Evolutionary conservation across 2,329 filamentous ascomycete species (phyloP).

Genomic region (Plenodomus lindquistii): DNA sequence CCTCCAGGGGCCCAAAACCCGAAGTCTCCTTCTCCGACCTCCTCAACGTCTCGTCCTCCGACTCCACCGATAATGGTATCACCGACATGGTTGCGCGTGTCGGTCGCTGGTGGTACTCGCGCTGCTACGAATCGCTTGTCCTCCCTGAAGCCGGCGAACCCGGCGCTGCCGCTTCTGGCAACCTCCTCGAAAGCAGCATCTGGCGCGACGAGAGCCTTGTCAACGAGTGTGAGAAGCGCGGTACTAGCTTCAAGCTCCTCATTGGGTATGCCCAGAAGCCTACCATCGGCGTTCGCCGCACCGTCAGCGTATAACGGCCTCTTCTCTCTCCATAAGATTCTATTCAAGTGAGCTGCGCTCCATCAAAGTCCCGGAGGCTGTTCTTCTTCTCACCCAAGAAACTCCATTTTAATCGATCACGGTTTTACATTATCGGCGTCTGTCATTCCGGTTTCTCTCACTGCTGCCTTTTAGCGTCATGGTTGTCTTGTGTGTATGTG

Average conservation of each 20-base stretch:
- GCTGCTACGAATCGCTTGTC: constrained; percentile 80
- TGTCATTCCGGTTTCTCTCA: constrained; percentile 4
- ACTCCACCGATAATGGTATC: constrained; percentile 75
- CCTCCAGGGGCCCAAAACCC: constrained; percentile 28
- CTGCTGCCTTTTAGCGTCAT: constrained; percentile 42
- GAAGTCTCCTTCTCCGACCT: constrained; percentile 45
- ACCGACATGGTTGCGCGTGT: constrained; percentile 91
- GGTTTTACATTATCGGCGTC: constrained; percentile 6
- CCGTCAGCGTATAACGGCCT: constrained; percentile 51
- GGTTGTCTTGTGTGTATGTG: constrained; percentile 12
- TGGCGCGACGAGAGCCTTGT: constrained; percentile 78
- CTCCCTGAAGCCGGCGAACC: constrained; percentile 42
- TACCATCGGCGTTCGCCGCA: constrained; percentile 49
- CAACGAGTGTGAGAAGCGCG: constrained; percentile 81
- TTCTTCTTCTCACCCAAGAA: constrained; percentile 9
- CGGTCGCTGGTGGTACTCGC: constrained; percentile 93
- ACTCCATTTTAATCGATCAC: constrained; percentile 11
- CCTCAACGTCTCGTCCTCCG: constrained; percentile 36
- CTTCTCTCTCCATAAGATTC: neutral
- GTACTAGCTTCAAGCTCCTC: constrained; percentile 85
- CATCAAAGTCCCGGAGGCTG: constrained; percentile 28
- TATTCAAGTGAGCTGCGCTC: constrained; percentile 39
- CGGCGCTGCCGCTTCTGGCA: constrained; percentile 37
- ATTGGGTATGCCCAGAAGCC: constrained; percentile 91
- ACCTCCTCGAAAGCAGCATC: constrained; percentile 63